These are phyloP conservation scores for Bipolaris sorokiniana DNA, from an alignment of 2,329 filamentous ascomycete species.

Conservation along the genomic window DNA sequence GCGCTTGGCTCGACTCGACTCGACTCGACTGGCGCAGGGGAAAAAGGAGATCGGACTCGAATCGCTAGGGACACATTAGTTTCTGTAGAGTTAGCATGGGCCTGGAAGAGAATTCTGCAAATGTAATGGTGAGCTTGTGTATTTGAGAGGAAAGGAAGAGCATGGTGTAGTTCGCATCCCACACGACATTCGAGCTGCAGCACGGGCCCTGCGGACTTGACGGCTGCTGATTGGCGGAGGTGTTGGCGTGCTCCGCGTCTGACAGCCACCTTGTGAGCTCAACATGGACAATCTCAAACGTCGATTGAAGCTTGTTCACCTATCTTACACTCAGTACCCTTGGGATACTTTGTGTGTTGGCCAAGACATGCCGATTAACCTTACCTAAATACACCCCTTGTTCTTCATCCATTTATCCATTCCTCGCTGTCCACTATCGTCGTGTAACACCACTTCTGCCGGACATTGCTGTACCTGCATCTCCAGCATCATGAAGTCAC, in stretches of 20 bases:
- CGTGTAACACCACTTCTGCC: not conserved
- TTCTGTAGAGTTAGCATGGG: not conserved
- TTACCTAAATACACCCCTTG: not conserved
- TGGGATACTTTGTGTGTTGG: not conserved
- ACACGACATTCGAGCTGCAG: conserved; percentile 9
- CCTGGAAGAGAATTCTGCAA: no score
- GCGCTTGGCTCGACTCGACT: not conserved
- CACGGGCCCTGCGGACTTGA: conserved; percentile 20
- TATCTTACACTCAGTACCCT: not conserved
- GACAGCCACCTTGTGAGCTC: conserved; percentile 25
- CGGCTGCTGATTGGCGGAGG: conserved; percentile 22
- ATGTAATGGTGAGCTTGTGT: not conserved
- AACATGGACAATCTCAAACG: conserved; percentile 5
- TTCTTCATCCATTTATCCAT: not conserved
- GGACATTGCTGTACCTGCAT: not conserved
- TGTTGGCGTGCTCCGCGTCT: conserved; percentile 13
- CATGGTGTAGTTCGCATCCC: not conserved
- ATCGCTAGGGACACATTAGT: not conserved
- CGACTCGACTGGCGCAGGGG: not conserved
- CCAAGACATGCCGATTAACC: not conserved
- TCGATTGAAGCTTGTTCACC: conserved; percentile 1
- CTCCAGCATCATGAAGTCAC: conserved; percentile 26
- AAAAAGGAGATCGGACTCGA: not conserved
- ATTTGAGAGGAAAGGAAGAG: not conserved
- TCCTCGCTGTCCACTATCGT: not conserved